Base-by-base conservation (phyloP, 2,329 filamentous ascomycete genomes). In the Dactylonectria estremocensis region DNA sequence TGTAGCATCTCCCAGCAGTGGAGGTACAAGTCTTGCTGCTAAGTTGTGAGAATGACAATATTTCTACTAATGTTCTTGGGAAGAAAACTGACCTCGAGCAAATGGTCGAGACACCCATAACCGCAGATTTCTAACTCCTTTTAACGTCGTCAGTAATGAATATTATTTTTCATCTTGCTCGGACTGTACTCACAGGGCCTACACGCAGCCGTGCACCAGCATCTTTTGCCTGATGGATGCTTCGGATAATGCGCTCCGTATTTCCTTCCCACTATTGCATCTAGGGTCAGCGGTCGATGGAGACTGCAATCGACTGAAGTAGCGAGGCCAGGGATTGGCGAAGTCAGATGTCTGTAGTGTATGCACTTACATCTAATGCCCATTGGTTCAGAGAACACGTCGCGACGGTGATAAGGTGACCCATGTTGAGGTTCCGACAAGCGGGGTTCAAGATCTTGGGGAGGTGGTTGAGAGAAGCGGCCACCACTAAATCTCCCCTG, bases 1-100 rank as follows among this genome's bases (percentile, higher is more conserved):
- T 66, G 70, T 2, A 82, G 74, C 57, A 78, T 75, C 35, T 82
- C 80, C 73, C 72, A 74, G 22, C 71, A 73, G 54, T 81, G 76
- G 1, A 76, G 69, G 52, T 78, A 80, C 16, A 77, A 69, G 18
- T 82, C 80, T 31, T 71, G 74, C 77, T 91, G 88, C 9, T 88
- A 89, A 92, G 73, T 92, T 91, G 77, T 94, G 7, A 92, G 85
- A 74, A 90, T n/a, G 40, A n/a, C 16, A 7, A 62, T n/a, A n/a
- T 66, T 59, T 45, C 22, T 9, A 40, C 33, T 20, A 59, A 33
- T 43, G 11, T 10, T 9, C 9, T 53, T 6, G 18, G 10, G 28
- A 22, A 64, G 37, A 75, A 76, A 18, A 78, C 73, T 50, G 76
- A 76, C 66, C 80, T 43, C 40, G 14, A 43, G 40, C 40, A 43